Base-by-base conservation (phyloP, 805 yeast species). In the Tetrapisispora pingtungensis region DNA sequence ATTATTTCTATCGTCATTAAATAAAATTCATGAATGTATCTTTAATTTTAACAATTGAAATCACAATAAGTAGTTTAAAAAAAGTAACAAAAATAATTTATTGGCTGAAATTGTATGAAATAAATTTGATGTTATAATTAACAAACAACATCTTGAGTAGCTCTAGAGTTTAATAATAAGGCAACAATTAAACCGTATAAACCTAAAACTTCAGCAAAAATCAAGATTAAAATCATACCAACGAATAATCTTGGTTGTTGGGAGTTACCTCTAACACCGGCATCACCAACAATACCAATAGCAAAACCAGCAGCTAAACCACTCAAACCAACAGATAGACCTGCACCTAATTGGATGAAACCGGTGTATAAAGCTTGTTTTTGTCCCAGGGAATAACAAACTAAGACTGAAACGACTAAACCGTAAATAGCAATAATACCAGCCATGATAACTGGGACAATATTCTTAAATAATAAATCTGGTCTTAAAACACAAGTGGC, bases 341-440 rank as follows among this genome's bases (percentile, higher is more conserved):
- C 98, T 47, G 97, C 96, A 71, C 96, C 97, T 61, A 90, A 75
- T 74, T 90, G 98, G 69, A 90, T 88, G 76, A 90, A 90, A 55
- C 97, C 97, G 49, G 96, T 87, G 75, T 85, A 90, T 54, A 90
- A 74, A 46, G 97, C 94, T 71, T 89, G 96, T 58, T 78, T 74
- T 71, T 89, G 97, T 61, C 79, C 80, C 61, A 90, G 77, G 42
- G 90, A 80, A 59, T 85, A 93, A 45, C 96, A 83, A 52, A 90
- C 90, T 65, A 90, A 78, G 52, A 90, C 98, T 22, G 96, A 84
- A 48, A 90, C 97, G 52, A 90, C 97, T 64, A 90, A 74, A 47
- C 98, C 98, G 68, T 90, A 90, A 72, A 90, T 89, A 72, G 97
- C 96, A 72, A 90, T 88, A 65, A 90, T 90, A 90, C 98, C 98